Conservation (phyloP, 352 stramenopile species). For the Pythium vanterpoolii region DNA sequence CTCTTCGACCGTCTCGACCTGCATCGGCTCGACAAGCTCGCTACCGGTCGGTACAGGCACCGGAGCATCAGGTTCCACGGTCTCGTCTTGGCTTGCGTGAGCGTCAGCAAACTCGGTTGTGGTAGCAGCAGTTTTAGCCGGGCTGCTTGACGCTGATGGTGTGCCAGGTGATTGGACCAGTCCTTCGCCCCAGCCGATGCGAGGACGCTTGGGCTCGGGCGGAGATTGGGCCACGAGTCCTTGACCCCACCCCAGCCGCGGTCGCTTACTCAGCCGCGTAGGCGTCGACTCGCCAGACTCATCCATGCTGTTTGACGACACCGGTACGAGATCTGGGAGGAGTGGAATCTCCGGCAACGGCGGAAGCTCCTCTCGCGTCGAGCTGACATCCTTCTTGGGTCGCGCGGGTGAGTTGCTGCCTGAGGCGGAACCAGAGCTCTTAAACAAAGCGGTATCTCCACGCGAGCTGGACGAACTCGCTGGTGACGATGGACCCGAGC, state of each 20-base stretch:
- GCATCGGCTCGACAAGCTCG: not conserved
- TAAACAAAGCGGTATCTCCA: not conserved
- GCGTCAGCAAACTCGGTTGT: not conserved
- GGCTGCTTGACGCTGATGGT: not conserved
- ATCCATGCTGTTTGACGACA: not conserved
- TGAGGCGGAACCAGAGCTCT: not conserved
- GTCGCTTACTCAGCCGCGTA: conserved; percentile 55
- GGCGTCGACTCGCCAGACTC: conserved; percentile 31
- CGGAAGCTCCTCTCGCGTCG: conserved; percentile 49
- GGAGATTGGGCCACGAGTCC: conserved; percentile 66
- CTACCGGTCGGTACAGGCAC: not conserved
- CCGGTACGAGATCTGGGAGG: conserved; percentile 3
- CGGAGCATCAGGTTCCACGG: not conserved
- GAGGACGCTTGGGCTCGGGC: conserved; percentile 63
- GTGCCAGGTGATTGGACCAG: conserved; percentile 40
- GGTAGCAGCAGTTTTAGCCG: not conserved
- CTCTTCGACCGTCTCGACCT: not conserved
- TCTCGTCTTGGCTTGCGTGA: not conserved
- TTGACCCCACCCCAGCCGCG: conserved; percentile 79
- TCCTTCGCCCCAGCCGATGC: conserved; percentile 80
- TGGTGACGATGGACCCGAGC: conserved; percentile 10
- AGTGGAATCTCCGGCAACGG: conserved; percentile 61
- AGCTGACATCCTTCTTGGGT: not conserved
- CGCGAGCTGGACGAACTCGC: conserved; percentile 10
- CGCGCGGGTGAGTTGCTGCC: conserved; percentile 12